These are phyloP conservation scores for Eremothecium cymbalariae DNA, from an alignment of 1,139 yeast species.

Conservation along the genomic window DNA sequence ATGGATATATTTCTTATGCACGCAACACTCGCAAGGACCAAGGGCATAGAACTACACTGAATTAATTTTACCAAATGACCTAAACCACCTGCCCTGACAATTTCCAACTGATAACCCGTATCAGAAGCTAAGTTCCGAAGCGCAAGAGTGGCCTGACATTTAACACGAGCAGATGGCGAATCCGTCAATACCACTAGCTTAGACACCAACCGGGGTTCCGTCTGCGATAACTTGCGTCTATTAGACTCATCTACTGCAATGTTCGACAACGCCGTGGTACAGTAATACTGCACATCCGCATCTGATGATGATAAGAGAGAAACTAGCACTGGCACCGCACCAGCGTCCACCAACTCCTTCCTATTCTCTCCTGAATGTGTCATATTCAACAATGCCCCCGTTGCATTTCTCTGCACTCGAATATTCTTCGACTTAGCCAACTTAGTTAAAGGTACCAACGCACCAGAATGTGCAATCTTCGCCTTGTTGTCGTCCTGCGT, in stretches of 20 bases:
- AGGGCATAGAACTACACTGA: slow-evolving; percentile 84
- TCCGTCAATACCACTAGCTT: slow-evolving; percentile 89
- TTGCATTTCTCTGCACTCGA: slow-evolving; percentile 95
- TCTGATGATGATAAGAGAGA: slow-evolving; percentile 81
- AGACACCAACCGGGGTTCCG: slow-evolving; percentile 88
- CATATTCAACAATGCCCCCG: slow-evolving; percentile 96
- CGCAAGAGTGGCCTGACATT: slow-evolving; percentile 96
- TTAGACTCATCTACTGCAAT: slow-evolving; percentile 94
- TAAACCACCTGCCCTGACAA: slow-evolving; percentile 90
- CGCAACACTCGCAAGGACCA: slow-evolving; percentile 93
- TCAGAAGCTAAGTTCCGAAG: slow-evolving; percentile 93
- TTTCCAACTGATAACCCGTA: slow-evolving; percentile 83
- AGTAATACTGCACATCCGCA: slow-evolving; percentile 95
- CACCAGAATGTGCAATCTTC: slow-evolving; percentile 95
- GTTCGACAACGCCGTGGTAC: slow-evolving; percentile 94
- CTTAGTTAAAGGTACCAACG: slow-evolving; percentile 85
- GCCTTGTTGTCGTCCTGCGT: slow-evolving; percentile 98
- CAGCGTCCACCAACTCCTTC: slow-evolving; percentile 93
- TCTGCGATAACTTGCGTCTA: slow-evolving; percentile 77
- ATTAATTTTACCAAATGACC: slow-evolving; percentile 83
- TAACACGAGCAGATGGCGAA: slow-evolving; percentile 85
- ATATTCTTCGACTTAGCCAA: slow-evolving; percentile 90
- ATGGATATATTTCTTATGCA: slow-evolving; percentile 94
- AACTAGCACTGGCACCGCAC: slow-evolving; percentile 94
- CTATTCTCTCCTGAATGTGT: slow-evolving; percentile 96